These are phyloP conservation scores for Eucalyptus dawsonii DNA, from an alignment of 345 rosid species.

Conservation along the genomic window DNA sequence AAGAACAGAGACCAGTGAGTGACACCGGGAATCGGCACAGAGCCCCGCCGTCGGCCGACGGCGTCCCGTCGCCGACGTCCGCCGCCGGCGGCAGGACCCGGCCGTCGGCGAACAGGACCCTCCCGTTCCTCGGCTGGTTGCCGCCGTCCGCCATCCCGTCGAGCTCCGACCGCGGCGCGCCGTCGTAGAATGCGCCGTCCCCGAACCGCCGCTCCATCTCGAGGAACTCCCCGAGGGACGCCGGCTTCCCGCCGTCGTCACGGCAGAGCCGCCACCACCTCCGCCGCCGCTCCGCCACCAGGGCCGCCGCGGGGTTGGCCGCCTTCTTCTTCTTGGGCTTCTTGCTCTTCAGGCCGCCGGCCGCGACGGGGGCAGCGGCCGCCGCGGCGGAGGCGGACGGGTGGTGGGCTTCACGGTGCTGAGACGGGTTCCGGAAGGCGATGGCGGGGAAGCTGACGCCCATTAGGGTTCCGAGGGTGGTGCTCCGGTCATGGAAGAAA, in stretches of 20 bases:
- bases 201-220: slow-evolving; percentile 89
- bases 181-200: slow-evolving; percentile 37
- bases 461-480: slow-evolving; percentile 84
- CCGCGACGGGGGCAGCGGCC: background rate
- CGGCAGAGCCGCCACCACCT: slow-evolving; percentile 90
- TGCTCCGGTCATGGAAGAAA: slow-evolving; percentile 95
- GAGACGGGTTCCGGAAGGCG: slow-evolving; percentile 52
- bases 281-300: slow-evolving; percentile 25
- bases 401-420: slow-evolving; percentile 16
- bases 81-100: slow-evolving; percentile 68
- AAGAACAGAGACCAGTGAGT: slow-evolving; percentile 50
- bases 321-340: slow-evolving; percentile 7
- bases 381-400: background rate
- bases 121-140: slow-evolving; percentile 11
- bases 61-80: slow-evolving; percentile 5
- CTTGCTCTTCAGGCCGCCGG: background rate
- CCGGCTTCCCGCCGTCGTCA: slow-evolving; percentile 47
- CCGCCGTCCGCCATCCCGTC: slow-evolving; percentile 23
- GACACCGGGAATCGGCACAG: slow-evolving; percentile 68
- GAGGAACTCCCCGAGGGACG: slow-evolving; percentile 78
- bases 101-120: slow-evolving; percentile 68
- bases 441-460: slow-evolving; percentile 71
- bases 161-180: slow-evolving; percentile 48
- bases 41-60: slow-evolving; percentile 21
- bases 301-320: slow-evolving; percentile 1